Percentiles rank a stretch among this genome's conserved stretches.
These are phyloP conservation scores for Argentina anserina DNA, from an alignment of 306 rosid species.

Conservation along the genomic window DNA sequence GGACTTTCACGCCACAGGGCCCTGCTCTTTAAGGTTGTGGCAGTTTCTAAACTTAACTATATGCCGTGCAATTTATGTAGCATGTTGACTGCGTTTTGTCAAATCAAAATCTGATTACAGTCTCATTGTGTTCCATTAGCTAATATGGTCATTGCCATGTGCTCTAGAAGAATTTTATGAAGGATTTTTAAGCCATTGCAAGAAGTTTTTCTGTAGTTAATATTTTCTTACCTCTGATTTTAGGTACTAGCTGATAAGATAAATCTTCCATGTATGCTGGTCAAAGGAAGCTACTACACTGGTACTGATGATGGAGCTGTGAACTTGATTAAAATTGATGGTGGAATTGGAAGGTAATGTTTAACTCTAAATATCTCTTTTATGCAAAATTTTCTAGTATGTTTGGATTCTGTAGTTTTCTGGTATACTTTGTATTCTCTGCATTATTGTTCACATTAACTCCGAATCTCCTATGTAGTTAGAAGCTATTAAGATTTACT, in stretches of 20 bases:
- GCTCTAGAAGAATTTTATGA: conserved; percentile 7
- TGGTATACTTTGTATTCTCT: neutral
- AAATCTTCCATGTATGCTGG: conserved; percentile 91
- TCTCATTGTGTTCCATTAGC: neutral
- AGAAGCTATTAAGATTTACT: conserved; percentile 18
- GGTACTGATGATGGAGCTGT: conserved; percentile 98
- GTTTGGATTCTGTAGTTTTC: conserved; percentile 19
- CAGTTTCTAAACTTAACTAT: conserved; percentile 15
- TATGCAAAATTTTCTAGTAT: conserved; percentile 4
- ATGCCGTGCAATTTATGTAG: neutral
- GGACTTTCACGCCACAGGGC: conserved; percentile 99
- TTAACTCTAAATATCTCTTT: conserved; percentile 14
- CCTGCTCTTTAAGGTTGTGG: conserved; percentile 85
- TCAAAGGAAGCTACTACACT: conserved; percentile 98
- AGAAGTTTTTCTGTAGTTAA: conserved; percentile 21
- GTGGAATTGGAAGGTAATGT: conserved; percentile 82
- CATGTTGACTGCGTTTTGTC: conserved; percentile 10
- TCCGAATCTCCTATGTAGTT: too few species aligned
- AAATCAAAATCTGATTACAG: conserved; percentile 8
- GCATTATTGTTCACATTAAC: neutral
- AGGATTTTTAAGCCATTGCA: conserved; percentile 11
- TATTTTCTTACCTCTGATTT: conserved; percentile 34
- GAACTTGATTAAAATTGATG: conserved; percentile 80
- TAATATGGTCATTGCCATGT: conserved; percentile 18
- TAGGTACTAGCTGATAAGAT: conserved; percentile 96